Evolutionary conservation across 345 rosid species (phyloP).

Genomic region (Hypericum perforatum): DNA sequence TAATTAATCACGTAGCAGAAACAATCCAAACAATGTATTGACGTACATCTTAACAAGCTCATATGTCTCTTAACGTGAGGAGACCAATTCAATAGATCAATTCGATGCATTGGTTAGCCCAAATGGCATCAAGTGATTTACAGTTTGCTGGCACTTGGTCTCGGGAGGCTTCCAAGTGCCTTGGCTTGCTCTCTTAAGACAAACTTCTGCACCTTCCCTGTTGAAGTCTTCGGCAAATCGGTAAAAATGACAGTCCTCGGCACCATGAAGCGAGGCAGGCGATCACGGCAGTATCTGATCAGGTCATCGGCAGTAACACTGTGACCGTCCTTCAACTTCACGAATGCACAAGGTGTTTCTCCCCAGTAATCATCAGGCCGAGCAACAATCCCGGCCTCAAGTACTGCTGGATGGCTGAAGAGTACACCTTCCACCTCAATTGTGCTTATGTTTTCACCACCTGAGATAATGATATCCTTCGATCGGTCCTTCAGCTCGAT

Average conservation of each 20-base stretch:
- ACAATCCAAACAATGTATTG: no score
- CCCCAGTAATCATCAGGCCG: constrained; percentile 38
- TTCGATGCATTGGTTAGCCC: neutral
- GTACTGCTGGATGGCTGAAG: constrained; percentile 27
- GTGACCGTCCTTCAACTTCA: constrained; percentile 32
- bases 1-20: no score
- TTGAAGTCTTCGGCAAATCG: constrained; percentile 26
- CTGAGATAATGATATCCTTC: constrained; percentile 36
- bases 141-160: constrained; percentile 41
- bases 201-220: constrained; percentile 23
- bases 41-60: no score
- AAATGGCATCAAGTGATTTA: constrained; percentile 10
- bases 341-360: constrained; percentile 34
- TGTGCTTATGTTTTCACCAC: constrained; percentile 36
- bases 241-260: constrained; percentile 18
- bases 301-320: constrained; percentile 19
- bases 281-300: constrained; percentile 17
- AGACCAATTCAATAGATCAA: no score
- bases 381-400: constrained; percentile 34
- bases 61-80: no score
- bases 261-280: constrained; percentile 23
- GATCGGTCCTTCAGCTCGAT: constrained; percentile 33
- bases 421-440: constrained; percentile 30
- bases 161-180: constrained; percentile 59
- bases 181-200: constrained; percentile 22